A percentile compares a stretch with the other conserved stretches of the same genome.
Conservation (phyloP, 2,329 filamentous ascomycete species). For the Cladosporium oxysporum region DNA sequence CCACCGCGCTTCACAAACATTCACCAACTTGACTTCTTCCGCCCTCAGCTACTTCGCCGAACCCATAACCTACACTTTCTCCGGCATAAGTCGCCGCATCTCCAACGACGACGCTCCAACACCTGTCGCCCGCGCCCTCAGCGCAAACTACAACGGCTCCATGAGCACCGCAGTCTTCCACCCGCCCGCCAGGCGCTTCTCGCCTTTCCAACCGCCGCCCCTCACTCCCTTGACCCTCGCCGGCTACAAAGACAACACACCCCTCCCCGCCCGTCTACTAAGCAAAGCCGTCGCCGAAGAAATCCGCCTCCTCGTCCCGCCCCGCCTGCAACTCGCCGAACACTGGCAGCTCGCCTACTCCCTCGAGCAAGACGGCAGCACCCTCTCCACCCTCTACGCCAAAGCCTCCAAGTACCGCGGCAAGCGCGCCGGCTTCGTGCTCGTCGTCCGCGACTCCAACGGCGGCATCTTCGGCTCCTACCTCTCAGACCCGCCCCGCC, state of each 20-base stretch:
- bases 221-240: constrained; percentile 75
- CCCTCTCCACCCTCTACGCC: constrained; percentile 81
- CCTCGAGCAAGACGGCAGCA: constrained; percentile 87
- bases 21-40: constrained; percentile 26
- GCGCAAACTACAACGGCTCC: constrained; percentile 42
- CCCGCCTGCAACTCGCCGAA: constrained; percentile 82
- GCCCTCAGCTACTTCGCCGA: constrained; percentile 50
- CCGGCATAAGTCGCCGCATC: constrained; percentile 50
- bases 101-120: constrained; percentile 46
- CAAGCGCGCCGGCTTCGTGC: constrained; percentile 78
- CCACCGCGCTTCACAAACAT: constrained; percentile 14
- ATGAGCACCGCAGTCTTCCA: constrained; percentile 57
- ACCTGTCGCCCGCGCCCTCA: constrained; percentile 38
- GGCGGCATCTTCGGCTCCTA: constrained; percentile 90
- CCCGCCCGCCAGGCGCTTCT: constrained; percentile 61
- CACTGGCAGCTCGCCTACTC: constrained; percentile 87
- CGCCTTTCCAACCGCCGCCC: constrained; percentile 84
- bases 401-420: constrained; percentile 69
- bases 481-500: constrained; percentile 83
- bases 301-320: constrained; percentile 83
- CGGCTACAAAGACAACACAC: constrained; percentile 65
- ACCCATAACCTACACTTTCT: constrained; percentile 51
- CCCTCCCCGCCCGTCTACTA: constrained; percentile 65
- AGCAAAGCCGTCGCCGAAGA: constrained; percentile 80
- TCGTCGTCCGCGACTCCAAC: constrained; percentile 78